Percentiles rank a stretch among this genome's conserved stretches.
These are phyloP conservation scores for Ascosphaera pollenicola DNA, from an alignment of 2,329 filamentous ascomycete species.

Conservation along the genomic window DNA sequence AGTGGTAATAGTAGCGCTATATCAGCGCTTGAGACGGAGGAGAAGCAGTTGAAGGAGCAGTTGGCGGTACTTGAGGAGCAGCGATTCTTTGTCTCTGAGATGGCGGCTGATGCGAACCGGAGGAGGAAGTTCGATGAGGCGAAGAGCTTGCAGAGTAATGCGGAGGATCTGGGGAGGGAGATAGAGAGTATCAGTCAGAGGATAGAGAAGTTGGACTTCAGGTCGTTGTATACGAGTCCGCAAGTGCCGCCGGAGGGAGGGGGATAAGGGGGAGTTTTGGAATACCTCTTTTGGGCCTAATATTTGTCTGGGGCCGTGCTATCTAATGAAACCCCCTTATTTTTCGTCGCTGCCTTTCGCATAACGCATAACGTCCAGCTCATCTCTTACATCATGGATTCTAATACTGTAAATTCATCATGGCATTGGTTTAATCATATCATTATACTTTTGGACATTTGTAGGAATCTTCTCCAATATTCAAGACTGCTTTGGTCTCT, in stretches of 20 bases:
- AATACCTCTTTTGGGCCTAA: too few species aligned
- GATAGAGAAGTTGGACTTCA: slow-evolving; percentile 44
- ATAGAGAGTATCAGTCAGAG: slow-evolving; percentile 46
- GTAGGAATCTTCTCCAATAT: too few species aligned
- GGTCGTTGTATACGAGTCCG: slow-evolving; percentile 22
- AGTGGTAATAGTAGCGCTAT: slow-evolving; percentile 34
- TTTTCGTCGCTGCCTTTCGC: too few species aligned
- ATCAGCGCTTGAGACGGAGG: slow-evolving; percentile 55
- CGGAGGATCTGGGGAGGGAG: slow-evolving; percentile 62
- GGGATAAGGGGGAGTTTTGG: too few species aligned
- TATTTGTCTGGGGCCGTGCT: too few species aligned
- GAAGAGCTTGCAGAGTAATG: slow-evolving; percentile 51
- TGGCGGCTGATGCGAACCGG: slow-evolving; percentile 57
- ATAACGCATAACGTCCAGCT: too few species aligned
- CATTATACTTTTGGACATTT: too few species aligned
- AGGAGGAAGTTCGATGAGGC: slow-evolving; percentile 73
- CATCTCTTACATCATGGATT: too few species aligned
- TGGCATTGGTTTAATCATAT: too few species aligned
- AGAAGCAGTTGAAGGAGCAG: slow-evolving; percentile 58
- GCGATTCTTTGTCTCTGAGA: slow-evolving; percentile 67
- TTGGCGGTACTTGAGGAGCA: slow-evolving; percentile 80
- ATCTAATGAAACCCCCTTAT: too few species aligned
- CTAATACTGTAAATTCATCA: too few species aligned
- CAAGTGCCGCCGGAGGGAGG: slow-evolving; percentile 4
- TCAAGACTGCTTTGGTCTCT: too few species aligned